Conservation (phyloP, 805 yeast genomes). For the Ogataea paradorogensis region DNA sequence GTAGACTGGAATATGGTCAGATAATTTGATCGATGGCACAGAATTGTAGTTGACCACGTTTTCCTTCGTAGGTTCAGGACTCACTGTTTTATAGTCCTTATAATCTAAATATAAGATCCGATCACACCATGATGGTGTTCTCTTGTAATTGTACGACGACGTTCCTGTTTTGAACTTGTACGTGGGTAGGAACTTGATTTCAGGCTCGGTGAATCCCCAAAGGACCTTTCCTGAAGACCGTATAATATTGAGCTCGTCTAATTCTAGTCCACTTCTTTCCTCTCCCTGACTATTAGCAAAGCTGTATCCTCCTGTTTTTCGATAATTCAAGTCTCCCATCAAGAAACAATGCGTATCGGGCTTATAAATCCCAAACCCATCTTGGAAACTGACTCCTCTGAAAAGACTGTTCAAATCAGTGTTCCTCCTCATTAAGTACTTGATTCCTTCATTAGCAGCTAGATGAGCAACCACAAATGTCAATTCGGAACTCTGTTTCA, state of each 20-base stretch:
- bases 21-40: conserved; percentile 44
- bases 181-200: conserved; percentile 72
- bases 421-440: conserved; percentile 48
- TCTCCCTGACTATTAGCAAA: conserved; percentile 1
- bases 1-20: conserved; percentile 83
- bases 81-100: conserved; percentile 9
- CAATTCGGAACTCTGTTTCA: conserved; percentile 32
- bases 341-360: conserved; percentile 61
- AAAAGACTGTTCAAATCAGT: conserved; percentile 48
- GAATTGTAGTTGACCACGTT: conserved; percentile 45
- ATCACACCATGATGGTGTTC: conserved; percentile 91
- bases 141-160: conserved; percentile 45
- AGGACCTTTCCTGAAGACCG: conserved; percentile 45
- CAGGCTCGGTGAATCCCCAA: conserved; percentile 62
- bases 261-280: conserved; percentile 4
- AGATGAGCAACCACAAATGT: conserved; percentile 73
- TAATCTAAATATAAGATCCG: conserved; percentile 62
- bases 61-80: not conserved
- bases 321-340: conserved; percentile 84
- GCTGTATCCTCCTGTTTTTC: conserved; percentile 40
- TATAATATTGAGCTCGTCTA: conserved; percentile 51
- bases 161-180: conserved; percentile 62
- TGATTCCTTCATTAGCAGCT: conserved; percentile 71
- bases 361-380: conserved; percentile 51
- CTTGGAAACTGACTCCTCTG: conserved; percentile 54